These are phyloP conservation scores for Calophaca sinica DNA, from an alignment of 306 rosid species.

Conservation along the genomic window DNA sequence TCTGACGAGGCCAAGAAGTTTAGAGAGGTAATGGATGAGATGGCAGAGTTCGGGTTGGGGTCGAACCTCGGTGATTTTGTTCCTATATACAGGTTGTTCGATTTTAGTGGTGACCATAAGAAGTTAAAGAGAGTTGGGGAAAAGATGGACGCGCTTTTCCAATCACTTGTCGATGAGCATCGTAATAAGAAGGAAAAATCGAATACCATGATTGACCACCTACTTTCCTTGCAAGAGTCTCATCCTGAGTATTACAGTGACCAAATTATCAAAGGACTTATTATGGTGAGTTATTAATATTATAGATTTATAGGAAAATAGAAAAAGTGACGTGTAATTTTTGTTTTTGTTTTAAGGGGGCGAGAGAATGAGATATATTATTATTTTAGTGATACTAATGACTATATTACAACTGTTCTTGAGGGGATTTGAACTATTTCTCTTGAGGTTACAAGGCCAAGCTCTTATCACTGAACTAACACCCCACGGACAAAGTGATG, in stretches of 20 bases:
- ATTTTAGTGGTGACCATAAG: slow-evolving; percentile 25
- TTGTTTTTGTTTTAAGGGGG: too few relatives aligned
- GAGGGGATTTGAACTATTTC: too few relatives aligned
- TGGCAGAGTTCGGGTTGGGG: slow-evolving; percentile 8
- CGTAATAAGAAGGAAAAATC: slow-evolving; percentile 38
- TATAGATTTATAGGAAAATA: too few relatives aligned
- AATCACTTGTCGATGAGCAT: slow-evolving; percentile 68
- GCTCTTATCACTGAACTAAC: too few relatives aligned
- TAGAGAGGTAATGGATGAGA: slow-evolving; percentile 50
- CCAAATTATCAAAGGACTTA: slow-evolving; percentile 67
- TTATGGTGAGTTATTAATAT: slow-evolving; percentile 52
- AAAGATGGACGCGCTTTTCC: slow-evolving; percentile 52
- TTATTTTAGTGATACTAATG: too few relatives aligned
- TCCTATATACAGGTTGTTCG: slow-evolving; percentile 56
- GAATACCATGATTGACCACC: slow-evolving; percentile 61
- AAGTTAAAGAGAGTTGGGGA: slow-evolving; percentile 41
- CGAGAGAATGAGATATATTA: too few relatives aligned
- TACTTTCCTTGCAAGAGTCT: slow-evolving; percentile 57
- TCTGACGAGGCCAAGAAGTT: slow-evolving; percentile 52
- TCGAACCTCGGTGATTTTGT: slow-evolving; percentile 53
- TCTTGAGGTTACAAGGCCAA: too few relatives aligned
- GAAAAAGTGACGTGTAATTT: too few relatives aligned
- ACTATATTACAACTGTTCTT: too few relatives aligned
- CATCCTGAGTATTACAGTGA: slow-evolving; percentile 66
- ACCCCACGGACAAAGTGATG: too few relatives aligned